Evolutionary conservation across 148 eudicot genomes (phyloP).

Genomic region (Nyssa sinensis): DNA sequence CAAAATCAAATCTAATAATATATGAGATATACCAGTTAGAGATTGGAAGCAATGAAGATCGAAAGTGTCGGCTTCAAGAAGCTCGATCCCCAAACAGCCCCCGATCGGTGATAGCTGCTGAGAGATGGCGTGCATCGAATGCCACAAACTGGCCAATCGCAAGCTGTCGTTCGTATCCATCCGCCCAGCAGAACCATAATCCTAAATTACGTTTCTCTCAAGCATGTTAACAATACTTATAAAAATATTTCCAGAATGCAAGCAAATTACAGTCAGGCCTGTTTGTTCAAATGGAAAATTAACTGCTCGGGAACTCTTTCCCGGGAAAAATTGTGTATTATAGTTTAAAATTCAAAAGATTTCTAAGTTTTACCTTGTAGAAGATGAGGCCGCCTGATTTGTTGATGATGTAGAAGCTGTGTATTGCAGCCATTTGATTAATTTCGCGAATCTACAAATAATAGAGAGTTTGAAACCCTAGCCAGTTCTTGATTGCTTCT

Average conservation of each 20-base stretch:
- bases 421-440: constrained; percentile 72
- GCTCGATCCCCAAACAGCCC: constrained; percentile 78
- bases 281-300: background rate
- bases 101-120: constrained; percentile 88
- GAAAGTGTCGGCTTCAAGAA: constrained; percentile 90
- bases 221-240: background rate
- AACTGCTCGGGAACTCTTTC: background rate
- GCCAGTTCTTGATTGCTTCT: background rate
- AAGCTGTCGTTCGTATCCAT: constrained; percentile 97
- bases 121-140: constrained; percentile 97
- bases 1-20: background rate
- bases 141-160: constrained; percentile 98
- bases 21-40: constrained; percentile 65
- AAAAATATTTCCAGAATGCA: background rate
- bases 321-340: too few relatives aligned
- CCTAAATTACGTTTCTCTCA: constrained; percentile 36
- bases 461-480: background rate
- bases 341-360: background rate
- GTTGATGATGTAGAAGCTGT: constrained; percentile 80
- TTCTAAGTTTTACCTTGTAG: constrained; percentile 54
- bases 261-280: background rate
- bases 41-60: constrained; percentile 98
- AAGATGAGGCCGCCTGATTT: constrained; percentile 96
- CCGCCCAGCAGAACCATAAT: constrained; percentile 92
- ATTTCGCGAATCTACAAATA: background rate